phyloP scores from a whole-genome alignment of 768 basidiomycete genomes.

The Lanmaoa rubissima region DNA sequence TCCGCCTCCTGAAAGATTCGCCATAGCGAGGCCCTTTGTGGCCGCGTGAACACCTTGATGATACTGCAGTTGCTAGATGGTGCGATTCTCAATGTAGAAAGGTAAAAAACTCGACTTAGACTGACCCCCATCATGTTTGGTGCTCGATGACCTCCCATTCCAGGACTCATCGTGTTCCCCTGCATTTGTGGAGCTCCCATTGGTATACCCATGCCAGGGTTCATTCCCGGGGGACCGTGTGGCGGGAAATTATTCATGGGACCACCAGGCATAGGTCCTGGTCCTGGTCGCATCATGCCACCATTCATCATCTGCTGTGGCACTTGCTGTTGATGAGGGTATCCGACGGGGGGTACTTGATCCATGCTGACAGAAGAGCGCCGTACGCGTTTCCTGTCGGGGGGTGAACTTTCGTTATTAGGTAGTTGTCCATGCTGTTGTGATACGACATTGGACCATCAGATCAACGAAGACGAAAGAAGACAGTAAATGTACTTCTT shows the following conservation, averaged over 20 bases:
- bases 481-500: conserved; percentile 45
- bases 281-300: conserved; percentile 39
- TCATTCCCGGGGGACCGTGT: conserved; percentile 33
- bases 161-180: conserved; percentile 34
- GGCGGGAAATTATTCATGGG: conserved; percentile 35
- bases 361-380: conserved; percentile 47
- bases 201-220: conserved; percentile 32
- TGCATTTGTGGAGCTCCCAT: conserved; percentile 35
- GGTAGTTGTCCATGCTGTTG: conserved; percentile 46
- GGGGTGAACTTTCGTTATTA: conserved; percentile 54
- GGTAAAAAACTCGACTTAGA: neutral
- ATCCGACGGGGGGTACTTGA: conserved; percentile 39
- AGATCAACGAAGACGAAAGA: neutral
- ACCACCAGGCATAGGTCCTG: conserved; percentile 32
- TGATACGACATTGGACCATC: neutral
- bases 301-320: conserved; percentile 41
- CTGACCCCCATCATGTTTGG: conserved; percentile 32
- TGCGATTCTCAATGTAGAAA: conserved; percentile 9
- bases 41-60: conserved; percentile 37
- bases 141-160: conserved; percentile 34
- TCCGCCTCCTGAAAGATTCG: conserved; percentile 30
- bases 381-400: conserved; percentile 52
- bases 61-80: conserved; percentile 32
- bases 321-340: conserved; percentile 33
- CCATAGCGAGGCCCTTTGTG: conserved; percentile 36